Evolutionary conservation across 2,329 filamentous ascomycete genomes (phyloP).

Genomic region (Amauroascus niger): DNA sequence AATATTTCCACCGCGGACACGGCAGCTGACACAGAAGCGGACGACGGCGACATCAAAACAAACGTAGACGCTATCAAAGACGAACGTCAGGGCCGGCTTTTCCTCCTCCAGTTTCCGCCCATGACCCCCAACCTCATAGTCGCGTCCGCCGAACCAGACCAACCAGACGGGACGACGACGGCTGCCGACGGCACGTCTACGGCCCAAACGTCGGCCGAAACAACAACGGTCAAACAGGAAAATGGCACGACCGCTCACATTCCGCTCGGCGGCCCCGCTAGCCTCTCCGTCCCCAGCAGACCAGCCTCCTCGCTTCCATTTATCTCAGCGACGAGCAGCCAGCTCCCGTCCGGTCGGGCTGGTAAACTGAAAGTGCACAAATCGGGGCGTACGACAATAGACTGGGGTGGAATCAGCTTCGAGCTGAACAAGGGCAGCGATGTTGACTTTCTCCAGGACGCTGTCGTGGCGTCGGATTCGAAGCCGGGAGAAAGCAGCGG

Average conservation of each 20-base stretch:
- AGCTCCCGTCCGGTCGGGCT: constrained; percentile 45
- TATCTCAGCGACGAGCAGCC: constrained; percentile 33
- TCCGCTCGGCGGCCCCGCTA: constrained; percentile 5
- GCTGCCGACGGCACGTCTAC: constrained; percentile 2
- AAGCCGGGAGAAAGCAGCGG: constrained; percentile 22
- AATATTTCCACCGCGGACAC: constrained; percentile 10
- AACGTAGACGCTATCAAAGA: constrained; percentile 27
- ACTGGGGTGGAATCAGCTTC: constrained; percentile 54
- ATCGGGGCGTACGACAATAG: constrained; percentile 51
- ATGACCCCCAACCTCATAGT: constrained; percentile 48
- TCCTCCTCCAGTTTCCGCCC: constrained; percentile 56
- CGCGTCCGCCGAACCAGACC: constrained; percentile 23
- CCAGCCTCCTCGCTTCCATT: constrained; percentile 23
- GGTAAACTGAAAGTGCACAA: constrained; percentile 54
- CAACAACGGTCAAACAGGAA: constrained; percentile 14
- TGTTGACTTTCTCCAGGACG: constrained; percentile 52
- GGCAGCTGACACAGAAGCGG: constrained; percentile 16
- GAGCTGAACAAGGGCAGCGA: constrained; percentile 49
- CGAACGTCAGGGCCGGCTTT: constrained; percentile 46
- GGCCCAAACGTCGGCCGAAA: background rate
- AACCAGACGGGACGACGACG: constrained; percentile 15
- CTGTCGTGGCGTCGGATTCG: constrained; percentile 36
- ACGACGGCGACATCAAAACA: constrained; percentile 19
- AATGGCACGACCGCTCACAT: constrained; percentile 6
- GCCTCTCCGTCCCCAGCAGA: constrained; percentile 11